Base-by-base conservation (phyloP, 1,284 basidiomycete genomes). In the Prillingera fragicola region DNA sequence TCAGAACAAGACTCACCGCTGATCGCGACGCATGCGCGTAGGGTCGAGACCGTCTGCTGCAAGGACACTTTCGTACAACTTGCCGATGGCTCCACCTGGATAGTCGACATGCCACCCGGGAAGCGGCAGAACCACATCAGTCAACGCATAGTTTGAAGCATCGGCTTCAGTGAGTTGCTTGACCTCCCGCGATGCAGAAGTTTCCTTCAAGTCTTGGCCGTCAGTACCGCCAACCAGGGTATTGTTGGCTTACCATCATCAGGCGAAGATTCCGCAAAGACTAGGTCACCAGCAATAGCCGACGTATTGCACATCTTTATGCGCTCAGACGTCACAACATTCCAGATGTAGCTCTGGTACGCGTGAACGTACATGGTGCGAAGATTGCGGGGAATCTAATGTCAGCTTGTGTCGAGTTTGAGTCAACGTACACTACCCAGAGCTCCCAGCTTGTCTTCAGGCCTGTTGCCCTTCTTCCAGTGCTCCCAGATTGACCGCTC, bases 291-390 rank as follows among this genome's bases (percentile, higher is more conserved):
- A 8, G 80, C 80, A 22, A 92, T 77, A 1, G 88, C 82, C 48
- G 79, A 78, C 12, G 83, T 81, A 14, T 80, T 75, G 1, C 92
- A 91, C 63, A 85, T 82, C 53, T 80, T 81, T 57, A 97, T 83
- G 13, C 95, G 82, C 68, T 94, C 89, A 12, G 91, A 95, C 18
- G 91, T 87, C 44, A 96, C 82, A 33, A 87, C 80, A 70, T 98
- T 99, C 95, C 94, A 99, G 23, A 98, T 83, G 61, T 97, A 98
- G 14, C 89, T 94, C 69, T 99, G 95, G 69, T 97, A 98, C 27
- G 94, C 92, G 70, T 99, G 95, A 36, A 97, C 82, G 64, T 98
- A 98, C 88, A 99, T 97, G 52, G 94, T 75, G 37, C 92, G 79
- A 53, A 99, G 77, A 63, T 92, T 95, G 43, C 85, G 80, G n/a